These are phyloP conservation scores for Vanilla planifolia DNA, from an alignment of 106 monocot species.

Conservation along the genomic window DNA sequence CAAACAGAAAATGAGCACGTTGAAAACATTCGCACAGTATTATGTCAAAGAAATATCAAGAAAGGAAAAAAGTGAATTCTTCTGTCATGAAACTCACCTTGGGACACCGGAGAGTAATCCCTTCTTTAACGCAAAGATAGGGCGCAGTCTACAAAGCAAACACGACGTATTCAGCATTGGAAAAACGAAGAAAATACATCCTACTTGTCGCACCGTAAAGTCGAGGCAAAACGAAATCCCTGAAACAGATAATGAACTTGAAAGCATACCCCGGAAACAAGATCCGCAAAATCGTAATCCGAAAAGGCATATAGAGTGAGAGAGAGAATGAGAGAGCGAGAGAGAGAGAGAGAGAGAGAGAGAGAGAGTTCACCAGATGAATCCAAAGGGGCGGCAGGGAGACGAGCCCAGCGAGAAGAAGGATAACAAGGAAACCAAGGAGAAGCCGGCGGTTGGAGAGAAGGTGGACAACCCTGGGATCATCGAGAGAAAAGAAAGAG, in stretches of 20 bases:
- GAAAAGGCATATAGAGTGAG: no score
- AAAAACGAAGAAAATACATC: background rate
- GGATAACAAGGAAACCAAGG: conserved; percentile 23
- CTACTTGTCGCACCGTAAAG: no score
- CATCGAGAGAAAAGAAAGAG: conserved; percentile 29
- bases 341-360: background rate
- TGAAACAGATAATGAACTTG: no score
- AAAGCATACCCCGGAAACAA: background rate
- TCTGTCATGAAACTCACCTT: conserved; percentile 28
- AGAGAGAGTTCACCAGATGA: conserved; percentile 39
- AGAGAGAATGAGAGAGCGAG: background rate
- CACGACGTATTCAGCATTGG: background rate
- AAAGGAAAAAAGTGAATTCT: no score
- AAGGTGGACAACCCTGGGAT: conserved; percentile 15
- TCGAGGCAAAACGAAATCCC: background rate
- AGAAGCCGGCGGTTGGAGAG: conserved; percentile 22
- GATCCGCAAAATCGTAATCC: background rate
- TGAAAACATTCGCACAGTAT: background rate
- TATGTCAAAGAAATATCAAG: background rate
- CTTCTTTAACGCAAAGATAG: conserved; percentile 88
- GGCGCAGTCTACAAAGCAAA: conserved; percentile 56
- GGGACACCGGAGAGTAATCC: conserved; percentile 74
- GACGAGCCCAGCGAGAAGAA: conserved; percentile 27
- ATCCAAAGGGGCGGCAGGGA: conserved; percentile 52
- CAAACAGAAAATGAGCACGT: background rate